Evolutionary conservation across 805 yeast genomes (phyloP), one percentile per base, ranked within the genome.

Genomic region (Schizosaccharomyces cryophilus): DNA sequence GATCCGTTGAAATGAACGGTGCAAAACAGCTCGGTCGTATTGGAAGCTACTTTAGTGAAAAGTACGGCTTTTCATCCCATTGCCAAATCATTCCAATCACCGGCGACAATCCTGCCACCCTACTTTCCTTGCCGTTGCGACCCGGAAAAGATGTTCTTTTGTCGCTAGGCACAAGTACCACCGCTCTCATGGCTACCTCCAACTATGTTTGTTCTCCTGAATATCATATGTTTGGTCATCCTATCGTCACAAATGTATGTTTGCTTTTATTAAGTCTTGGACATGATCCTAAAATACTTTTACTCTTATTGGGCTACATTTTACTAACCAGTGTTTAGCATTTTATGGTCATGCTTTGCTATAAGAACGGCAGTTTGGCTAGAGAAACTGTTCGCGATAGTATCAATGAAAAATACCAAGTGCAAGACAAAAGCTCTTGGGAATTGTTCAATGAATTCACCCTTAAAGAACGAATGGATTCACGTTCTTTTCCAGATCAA

Each of bases 301-400:
- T 35, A 2, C 40, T 11, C 13, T 35, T 3, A 9, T 35, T 9
- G 3, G 11, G 13, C 3, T 35, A 9, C 9, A 15, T 11, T 35
- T 35, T 35, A 35, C 40, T 35, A 35, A 35, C 40, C 40, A 24
- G 51, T 19, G 13, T 45, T 17, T 45, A 45, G 45, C 81, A 83
- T 45, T 88, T 81, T 69, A 89, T 88, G 96, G 95, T 94, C 26
- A 88, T 88, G 96, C 80, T 89, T 61, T 88, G 96, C 69, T 88
- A 88, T 70, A 85, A 94, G 68, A 88, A 88, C 69, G 96, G 96
- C 0, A 79, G 95, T 0, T 73, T 88, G 59, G 95, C 96, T 0
- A 75, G 96, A 64, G 95, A 88, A 67, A 75, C 77, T 62, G 75
- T 87, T 11, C 75, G 93, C 60, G 83, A 87, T 69, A 74, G 72